phyloP scores from a whole-genome alignment of 441 rosid species.

The Euphorbia corollata region DNA sequence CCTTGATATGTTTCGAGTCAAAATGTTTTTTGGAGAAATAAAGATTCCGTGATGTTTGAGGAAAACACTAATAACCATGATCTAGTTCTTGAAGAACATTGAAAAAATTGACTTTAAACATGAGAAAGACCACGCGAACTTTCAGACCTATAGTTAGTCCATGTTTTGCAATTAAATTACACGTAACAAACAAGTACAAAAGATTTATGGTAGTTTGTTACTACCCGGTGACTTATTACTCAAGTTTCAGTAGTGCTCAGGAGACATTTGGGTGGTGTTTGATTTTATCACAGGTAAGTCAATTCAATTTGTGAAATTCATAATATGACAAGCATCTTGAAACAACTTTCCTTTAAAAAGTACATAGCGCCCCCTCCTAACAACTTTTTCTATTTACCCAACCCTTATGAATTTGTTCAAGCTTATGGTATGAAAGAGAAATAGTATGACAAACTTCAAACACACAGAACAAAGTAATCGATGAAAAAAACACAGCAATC shows the following conservation, averaged over 20 bases:
- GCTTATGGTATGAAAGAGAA: not conserved
- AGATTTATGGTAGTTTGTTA: not conserved
- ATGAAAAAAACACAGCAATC: not conserved
- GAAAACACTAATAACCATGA: not conserved
- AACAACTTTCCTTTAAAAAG: not conserved
- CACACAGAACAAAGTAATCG: not conserved
- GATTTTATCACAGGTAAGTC: not conserved
- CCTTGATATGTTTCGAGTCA: not conserved
- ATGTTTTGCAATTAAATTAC: not conserved
- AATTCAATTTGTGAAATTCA: not conserved
- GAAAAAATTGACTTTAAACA: not conserved
- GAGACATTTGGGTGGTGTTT: not conserved
- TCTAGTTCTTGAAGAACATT: not conserved
- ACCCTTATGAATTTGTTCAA: not conserved
- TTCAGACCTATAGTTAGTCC: not conserved
- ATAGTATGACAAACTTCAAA: not conserved
- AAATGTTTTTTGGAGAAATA: not conserved
- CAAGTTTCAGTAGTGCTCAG: not conserved
- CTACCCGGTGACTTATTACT: not conserved
- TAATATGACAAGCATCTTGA: conserved; percentile 1
- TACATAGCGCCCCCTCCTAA: not conserved
- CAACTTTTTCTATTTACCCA: not conserved
- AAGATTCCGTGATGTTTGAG: not conserved
- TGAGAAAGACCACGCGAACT: not conserved
- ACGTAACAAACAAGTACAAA: not conserved